Evolutionary conservation across 1,284 basidiomycete species (phyloP), one percentile per base, ranked within the genome.

Genomic region (Moesziomyces sp.): DNA sequence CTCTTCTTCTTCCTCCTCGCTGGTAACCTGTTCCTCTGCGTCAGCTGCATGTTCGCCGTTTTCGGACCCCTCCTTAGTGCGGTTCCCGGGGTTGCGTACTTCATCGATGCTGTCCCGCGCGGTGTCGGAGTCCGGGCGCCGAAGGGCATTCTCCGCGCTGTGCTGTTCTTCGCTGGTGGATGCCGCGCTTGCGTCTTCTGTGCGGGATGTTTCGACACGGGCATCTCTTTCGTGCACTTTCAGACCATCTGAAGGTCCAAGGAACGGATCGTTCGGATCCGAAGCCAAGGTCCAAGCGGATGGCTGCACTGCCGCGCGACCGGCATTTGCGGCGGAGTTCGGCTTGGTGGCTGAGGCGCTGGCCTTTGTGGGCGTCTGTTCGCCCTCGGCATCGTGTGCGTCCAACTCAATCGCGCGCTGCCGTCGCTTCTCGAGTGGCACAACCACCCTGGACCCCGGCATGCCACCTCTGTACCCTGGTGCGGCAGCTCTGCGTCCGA

Each of bases 301-400:
- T 16, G 14, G 6, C 5, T 38, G 35, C 35, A 18, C 16, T 1
- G 14, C 35, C 3, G 35, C 13, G 35, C 16, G 35, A 16, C 35
- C 35, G 14, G 16, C 43, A 9, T 21, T 19, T 8, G 6, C n/a
- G 19, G 43, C 8, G 10, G 45, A 14, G 18, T 30, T 7, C 42
- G 52, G 55, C 49, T 30, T 46, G 19, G 21, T 50, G 24, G 58
- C 45, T 30, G 52, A 6, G 2, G 57, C 51, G 18, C 47, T 64
- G 2, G 65, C 48, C 42, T 67, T 74, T 3, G 72, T 70, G 19
- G 66, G 66, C 8, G 66, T 74, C 44, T 70, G 62, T 47, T 74
- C 72, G 9, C 67, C 67, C 19, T 74, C 71, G 3, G 30, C 52
- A 5, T 71, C 62, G 2, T 38, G 5, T 38, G 33, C 33, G 10